A percentile compares a stretch with the other conserved stretches of the same genome.
Conservation (phyloP, 2,329 filamentous ascomycete genomes). For the Epichloe brachyelytri region DNA sequence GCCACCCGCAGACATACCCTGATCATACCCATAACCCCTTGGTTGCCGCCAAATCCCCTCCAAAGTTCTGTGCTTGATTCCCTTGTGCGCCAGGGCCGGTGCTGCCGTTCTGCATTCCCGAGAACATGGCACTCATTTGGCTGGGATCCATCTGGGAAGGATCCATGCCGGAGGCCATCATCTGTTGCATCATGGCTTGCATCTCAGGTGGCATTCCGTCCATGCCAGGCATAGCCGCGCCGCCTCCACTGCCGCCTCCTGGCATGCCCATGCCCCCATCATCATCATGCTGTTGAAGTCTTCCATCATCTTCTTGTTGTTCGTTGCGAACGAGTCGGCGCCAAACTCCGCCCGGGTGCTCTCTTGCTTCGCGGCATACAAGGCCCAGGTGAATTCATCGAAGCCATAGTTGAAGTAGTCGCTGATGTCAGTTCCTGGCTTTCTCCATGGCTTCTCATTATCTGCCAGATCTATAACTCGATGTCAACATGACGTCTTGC, state of each 20-base stretch:
- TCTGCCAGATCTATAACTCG: conserved; percentile 47
- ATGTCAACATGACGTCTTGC: neutral
- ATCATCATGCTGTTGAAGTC: conserved; percentile 59
- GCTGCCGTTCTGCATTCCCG: conserved; percentile 38
- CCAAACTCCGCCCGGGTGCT: conserved; percentile 64
- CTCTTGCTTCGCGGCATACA: conserved; percentile 85
- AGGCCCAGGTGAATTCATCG: conserved; percentile 95
- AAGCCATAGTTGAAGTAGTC: conserved; percentile 99
- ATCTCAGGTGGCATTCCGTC: conserved; percentile 54
- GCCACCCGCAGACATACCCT: conserved; percentile 30
- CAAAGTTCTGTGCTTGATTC: conserved; percentile 38
- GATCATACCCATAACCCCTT: conserved; percentile 40
- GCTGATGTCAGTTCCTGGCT: conserved; percentile 84
- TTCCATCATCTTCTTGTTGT: conserved; percentile 68
- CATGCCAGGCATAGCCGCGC: conserved; percentile 39
- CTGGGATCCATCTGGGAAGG: conserved; percentile 52
- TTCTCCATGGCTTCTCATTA: conserved; percentile 88
- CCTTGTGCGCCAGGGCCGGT: conserved; percentile 32
- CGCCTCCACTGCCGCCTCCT: conserved; percentile 20
- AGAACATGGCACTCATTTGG: conserved; percentile 46
- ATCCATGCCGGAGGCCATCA: conserved; percentile 54
- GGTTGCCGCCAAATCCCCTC: conserved; percentile 39
- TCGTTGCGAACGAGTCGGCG: conserved; percentile 47
- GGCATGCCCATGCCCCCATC: conserved; percentile 39
- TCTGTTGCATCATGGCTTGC: conserved; percentile 58